Evolutionary conservation across 306 rosid species (phyloP), one percentile per base, ranked within the genome.

Genomic region (Malus fusca): DNA sequence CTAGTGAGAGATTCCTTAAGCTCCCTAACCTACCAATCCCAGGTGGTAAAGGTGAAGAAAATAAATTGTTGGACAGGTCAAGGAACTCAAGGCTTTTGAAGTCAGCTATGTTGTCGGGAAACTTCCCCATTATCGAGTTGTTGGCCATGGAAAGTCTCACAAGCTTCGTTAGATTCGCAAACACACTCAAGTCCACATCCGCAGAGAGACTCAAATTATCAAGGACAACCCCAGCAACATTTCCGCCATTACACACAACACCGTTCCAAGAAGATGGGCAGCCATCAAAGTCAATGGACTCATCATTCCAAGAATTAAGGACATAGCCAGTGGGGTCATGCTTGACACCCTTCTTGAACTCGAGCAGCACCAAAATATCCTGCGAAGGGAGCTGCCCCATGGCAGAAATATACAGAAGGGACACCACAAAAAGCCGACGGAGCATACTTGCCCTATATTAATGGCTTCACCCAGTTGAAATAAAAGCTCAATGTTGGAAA

Each of bases 251-350:
- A 72, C 99, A 96, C 30, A 89, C 80, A 77, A 96, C 83, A 22
- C 99, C 99, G 81, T 92, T 89, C 99, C 99, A 96, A 28, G 98
- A 92, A 88, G 97, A 82, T 43, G 99, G 99, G 68, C 99, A 96
- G 69, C 99, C 99, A 88, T 96, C 63, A 52, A 92, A 96, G 84
- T 96, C 99, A 70, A 96, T 92, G 65, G 99, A 96, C 79, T 92
- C 99, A 55, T 96, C 99, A 77, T 92, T 96, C 99, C 99, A 96
- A 15, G 99, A 96, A 82, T 69, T 88, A 60, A 92, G 81, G 23
- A 96, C 97, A 89, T 82, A 90, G 28, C 97, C 94, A 43, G 91
- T 88, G 44, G 99, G 99, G 79, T 96, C 99, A 83, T 91, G 97
- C 90, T 92, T 96, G 79, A 96, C 78, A 60, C 91, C 86, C 89